Percentiles rank a stretch among this genome's conserved stretches.
These are phyloP conservation scores for Eremothecium coryli DNA, from an alignment of 1,139 yeast genomes.

Conservation along the genomic window DNA sequence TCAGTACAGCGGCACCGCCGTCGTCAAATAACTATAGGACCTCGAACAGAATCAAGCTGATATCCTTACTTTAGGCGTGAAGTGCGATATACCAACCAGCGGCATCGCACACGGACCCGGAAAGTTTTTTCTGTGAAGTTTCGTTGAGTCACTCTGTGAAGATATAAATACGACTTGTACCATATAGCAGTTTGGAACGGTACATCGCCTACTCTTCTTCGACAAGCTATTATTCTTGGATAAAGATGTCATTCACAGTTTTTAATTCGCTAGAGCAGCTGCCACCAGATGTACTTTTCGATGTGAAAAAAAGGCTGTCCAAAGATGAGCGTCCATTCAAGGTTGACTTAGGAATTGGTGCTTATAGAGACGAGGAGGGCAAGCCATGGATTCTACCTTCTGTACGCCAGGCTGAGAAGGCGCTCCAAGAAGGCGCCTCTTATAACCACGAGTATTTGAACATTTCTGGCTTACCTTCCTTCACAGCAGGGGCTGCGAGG, in stretches of 20 bases:
- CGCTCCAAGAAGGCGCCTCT: conserved; percentile 43
- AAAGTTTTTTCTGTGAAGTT: too few relatives aligned
- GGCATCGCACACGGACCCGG: too few relatives aligned
- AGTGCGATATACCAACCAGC: too few relatives aligned
- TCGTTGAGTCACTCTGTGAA: too few relatives aligned
- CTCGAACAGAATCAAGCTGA: too few relatives aligned
- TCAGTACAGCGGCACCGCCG: too few relatives aligned
- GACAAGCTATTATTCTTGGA: too few relatives aligned
- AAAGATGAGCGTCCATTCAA: conserved; percentile 54
- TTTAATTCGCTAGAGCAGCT: conserved; percentile 46
- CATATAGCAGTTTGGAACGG: too few relatives aligned
- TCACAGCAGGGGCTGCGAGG: conserved; percentile 66
- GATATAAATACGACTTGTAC: too few relatives aligned
- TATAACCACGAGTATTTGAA: conserved; percentile 90
- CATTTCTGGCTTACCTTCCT: conserved; percentile 66
- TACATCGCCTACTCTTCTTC: too few relatives aligned
- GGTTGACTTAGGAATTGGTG: conserved; percentile 90
- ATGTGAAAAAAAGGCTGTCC: conserved; percentile 64
- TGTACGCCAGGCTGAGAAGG: conserved; percentile 61
- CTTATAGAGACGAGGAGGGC: conserved; percentile 87
- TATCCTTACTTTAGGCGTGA: too few relatives aligned
- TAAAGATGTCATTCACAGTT: conserved; percentile 15
- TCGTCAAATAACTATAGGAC: too few relatives aligned
- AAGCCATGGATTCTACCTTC: conserved; percentile 92
- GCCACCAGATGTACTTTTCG: conserved; percentile 78